Conservation (phyloP, 2,329 filamentous ascomycete genomes). For the Tetracladium maxilliforme region DNA sequence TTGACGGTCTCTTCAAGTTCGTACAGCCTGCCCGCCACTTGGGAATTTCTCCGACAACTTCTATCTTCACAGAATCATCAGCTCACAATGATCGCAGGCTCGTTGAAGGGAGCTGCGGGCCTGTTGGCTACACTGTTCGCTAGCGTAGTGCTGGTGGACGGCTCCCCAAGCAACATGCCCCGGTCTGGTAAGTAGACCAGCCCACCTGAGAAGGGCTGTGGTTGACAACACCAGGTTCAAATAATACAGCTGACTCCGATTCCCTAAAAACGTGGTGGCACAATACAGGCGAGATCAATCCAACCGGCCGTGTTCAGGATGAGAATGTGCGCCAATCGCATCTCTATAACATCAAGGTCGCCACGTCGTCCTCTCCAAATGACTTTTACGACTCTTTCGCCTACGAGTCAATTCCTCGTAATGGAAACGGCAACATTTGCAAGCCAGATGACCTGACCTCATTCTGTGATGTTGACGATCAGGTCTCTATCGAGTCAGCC, state of each 20-base stretch:
- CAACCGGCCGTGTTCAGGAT: conserved; percentile 6
- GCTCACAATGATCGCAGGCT: too few relatives aligned
- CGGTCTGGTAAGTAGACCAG: too few relatives aligned
- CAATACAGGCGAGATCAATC: conserved; percentile 10
- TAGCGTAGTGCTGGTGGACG: too few relatives aligned
- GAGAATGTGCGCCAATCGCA: conserved; percentile 11
- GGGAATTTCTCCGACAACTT: too few relatives aligned
- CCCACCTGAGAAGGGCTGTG: too few relatives aligned
- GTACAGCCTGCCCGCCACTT: too few relatives aligned
- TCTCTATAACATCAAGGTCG: conserved; percentile 9
- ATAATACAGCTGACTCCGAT: conserved; percentile 4
- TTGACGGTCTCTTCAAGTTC: too few relatives aligned
- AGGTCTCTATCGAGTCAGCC: conserved; percentile 14
- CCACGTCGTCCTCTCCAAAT: conserved; percentile 1
- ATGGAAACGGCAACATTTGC: conserved; percentile 17
- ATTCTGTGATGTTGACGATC: conserved; percentile 10
- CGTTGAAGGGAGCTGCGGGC: too few relatives aligned
- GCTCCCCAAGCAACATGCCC: too few relatives aligned
- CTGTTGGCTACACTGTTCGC: too few relatives aligned
- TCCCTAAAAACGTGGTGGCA: conserved; percentile 9
- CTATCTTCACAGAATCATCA: too few relatives aligned
- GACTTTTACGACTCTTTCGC: conserved; percentile 17
- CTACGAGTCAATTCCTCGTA: conserved; percentile 19
- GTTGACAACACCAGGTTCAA: too few relatives aligned
- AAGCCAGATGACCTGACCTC: conserved; percentile 8